Conservation (phyloP, 2,329 filamentous ascomycete species). For the Aspergillus uvarum region DNA sequence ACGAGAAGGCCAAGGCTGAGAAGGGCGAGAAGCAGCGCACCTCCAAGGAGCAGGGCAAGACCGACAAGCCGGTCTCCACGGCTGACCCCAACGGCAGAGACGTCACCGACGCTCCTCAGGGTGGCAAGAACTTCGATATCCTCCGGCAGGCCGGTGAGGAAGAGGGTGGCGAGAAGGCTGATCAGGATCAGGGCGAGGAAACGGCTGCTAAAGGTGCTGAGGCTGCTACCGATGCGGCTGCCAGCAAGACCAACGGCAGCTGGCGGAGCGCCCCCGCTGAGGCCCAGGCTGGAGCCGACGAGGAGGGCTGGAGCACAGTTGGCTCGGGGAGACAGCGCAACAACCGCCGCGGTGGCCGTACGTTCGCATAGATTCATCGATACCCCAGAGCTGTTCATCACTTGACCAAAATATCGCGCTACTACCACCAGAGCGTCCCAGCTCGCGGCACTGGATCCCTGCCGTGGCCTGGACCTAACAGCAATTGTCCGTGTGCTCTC, state of each 20-base stretch:
- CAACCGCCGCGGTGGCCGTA: conserved; percentile 46
- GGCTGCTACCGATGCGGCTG: conserved; percentile 55
- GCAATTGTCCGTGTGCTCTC: not conserved
- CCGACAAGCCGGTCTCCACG: conserved; percentile 33
- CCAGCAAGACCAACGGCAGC: conserved; percentile 41
- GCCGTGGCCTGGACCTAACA: not conserved
- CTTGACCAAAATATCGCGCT: conserved; percentile 16
- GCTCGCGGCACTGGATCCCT: not conserved
- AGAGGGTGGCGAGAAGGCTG: conserved; percentile 50
- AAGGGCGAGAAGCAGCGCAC: conserved; percentile 63
- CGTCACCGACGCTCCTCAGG: conserved; percentile 39
- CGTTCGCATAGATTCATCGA: conserved; percentile 42
- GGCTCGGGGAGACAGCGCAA: conserved; percentile 42
- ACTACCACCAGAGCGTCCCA: conserved; percentile 6
- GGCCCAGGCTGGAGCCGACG: conserved; percentile 37
- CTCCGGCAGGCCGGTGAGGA: conserved; percentile 52
- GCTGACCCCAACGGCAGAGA: conserved; percentile 44
- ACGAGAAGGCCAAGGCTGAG: conserved; percentile 78
- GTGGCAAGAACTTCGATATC: conserved; percentile 55
- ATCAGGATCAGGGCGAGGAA: conserved; percentile 53
- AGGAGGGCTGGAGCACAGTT: conserved; percentile 52
- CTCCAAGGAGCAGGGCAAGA: conserved; percentile 40
- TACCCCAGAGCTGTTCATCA: conserved; percentile 30
- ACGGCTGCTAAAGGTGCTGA: conserved; percentile 49
- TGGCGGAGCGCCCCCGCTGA: conserved; percentile 40